Evolutionary conservation across 2,329 filamentous ascomycete species (phyloP), one percentile per base, ranked within the genome.

Genomic region (Coleophoma cylindrospora): DNA sequence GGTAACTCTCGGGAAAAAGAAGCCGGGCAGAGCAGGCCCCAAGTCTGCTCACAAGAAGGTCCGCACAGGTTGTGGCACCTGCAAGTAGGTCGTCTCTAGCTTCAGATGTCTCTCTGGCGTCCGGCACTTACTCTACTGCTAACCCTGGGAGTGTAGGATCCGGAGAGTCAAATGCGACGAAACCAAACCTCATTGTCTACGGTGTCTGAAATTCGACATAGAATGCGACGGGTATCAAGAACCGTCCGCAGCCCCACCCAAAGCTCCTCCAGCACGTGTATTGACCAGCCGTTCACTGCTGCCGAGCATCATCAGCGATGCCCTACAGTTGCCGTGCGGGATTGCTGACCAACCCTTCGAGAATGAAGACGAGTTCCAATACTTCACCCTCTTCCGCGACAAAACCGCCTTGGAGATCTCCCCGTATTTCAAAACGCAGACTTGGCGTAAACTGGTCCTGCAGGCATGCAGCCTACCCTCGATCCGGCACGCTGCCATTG

Each of bases 81-180:
- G 38, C 38, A 41, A 41, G 38, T 41, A 41, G 17, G 38, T 10
- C 13, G 5, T 21, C 38, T 19, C 19, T 19, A 19, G 17, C 14
- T 15, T 13, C 22, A 8, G 3, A 21, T 21, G 38, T 19, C 19
- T 3, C 19, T 19, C 38, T 8, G 21, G 22, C 15, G 11, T 19
- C 15, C 13, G 14, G 8, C n/a, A 41, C 6, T 27, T 27, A 17
- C 38, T 12, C 17, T 14, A n/a, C 21, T 21, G 17, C 5, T 19
- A 15, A 15, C 14, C 6, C 15, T 6, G 13, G 15, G n/a, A 1
- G 13, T 15, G 47, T 22, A 54, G 53, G 41, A 48, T 27, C 10
- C 70, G 80, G 57, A 74, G 77, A 50, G 82, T 85, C 54, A 85
- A 85, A 62, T 85, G 82, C 61, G 82, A 84, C 60, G 81, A 85